These are phyloP conservation scores for Trypanosoma theileri DNA, from an alignment of 208 protist genomes.

Conservation along the genomic window DNA sequence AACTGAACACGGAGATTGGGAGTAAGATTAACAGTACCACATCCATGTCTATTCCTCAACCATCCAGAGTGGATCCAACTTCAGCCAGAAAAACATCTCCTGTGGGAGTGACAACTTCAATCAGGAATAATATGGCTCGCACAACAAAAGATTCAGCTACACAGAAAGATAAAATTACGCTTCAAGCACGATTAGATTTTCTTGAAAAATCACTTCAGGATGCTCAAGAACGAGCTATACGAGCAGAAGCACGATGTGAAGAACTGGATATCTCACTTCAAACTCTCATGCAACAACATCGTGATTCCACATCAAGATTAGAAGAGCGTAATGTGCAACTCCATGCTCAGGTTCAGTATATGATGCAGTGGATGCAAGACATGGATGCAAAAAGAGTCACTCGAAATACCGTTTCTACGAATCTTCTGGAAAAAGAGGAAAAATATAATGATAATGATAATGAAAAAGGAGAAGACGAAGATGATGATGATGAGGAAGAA, in stretches of 20 bases:
- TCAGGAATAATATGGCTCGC: not conserved
- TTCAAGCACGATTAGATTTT: constrained; percentile 24
- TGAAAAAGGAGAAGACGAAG: not conserved
- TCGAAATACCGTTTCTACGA: not conserved
- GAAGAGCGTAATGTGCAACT: constrained; percentile 27
- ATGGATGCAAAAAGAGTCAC: not conserved
- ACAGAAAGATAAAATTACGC: not conserved
- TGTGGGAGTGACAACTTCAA: not conserved
- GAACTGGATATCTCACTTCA: constrained; percentile 34
- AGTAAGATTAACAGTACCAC: not conserved
- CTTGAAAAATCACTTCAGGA: constrained; percentile 22
- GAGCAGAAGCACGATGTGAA: constrained; percentile 34
- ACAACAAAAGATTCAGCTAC: not conserved
- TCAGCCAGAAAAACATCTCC: constrained; percentile 5
- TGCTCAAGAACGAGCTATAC: constrained; percentile 25
- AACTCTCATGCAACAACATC: constrained; percentile 16
- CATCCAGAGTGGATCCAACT: not conserved
- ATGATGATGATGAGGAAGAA: not conserved
- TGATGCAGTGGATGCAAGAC: constrained; percentile 24
- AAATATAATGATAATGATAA: too few species aligned
- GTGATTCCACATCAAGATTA: constrained; percentile 18
- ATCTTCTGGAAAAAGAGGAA: not conserved
- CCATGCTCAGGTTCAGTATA: constrained; percentile 30
- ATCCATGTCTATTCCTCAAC: not conserved
- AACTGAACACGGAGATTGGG: not conserved